phyloP scores from a whole-genome alignment of 2,329 filamentous ascomycete genomes.

The Furcasterigmium sp. region DNA sequence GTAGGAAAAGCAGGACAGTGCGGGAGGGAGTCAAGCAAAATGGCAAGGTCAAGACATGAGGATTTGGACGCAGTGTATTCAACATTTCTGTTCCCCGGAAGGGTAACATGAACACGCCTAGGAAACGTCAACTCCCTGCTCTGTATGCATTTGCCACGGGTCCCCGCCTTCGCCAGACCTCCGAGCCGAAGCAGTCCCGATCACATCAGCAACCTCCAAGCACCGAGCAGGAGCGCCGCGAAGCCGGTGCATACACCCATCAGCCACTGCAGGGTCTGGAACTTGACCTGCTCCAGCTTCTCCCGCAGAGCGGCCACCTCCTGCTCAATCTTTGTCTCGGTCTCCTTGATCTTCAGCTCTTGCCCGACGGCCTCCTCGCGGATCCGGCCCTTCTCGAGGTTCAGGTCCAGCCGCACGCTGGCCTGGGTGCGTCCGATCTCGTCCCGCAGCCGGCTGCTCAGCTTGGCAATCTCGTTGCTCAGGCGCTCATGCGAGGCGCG shows the following conservation, averaged over 20 bases:
- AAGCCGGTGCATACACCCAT: constrained; percentile 77
- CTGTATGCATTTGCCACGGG: too few species aligned
- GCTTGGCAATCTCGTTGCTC: constrained; percentile 90
- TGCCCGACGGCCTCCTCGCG: constrained; percentile 93
- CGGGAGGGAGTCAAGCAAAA: too few species aligned
- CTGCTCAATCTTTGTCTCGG: constrained; percentile 96
- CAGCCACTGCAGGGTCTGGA: constrained; percentile 95
- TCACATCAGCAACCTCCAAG: constrained; percentile 65
- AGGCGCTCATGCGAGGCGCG: constrained; percentile 86
- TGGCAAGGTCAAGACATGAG: too few species aligned
- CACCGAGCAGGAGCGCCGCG: constrained; percentile 62
- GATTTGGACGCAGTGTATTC: too few species aligned
- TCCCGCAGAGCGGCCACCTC: constrained; percentile 88
- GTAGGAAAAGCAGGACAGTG: too few species aligned
- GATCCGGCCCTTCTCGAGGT: constrained; percentile 94
- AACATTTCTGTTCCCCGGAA: too few species aligned
- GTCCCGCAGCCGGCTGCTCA: constrained; percentile 83
- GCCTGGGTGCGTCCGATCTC: constrained; percentile 94
- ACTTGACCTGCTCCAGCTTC: constrained; percentile 95
- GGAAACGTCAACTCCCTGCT: too few species aligned
- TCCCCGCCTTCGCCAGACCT: too few species aligned
- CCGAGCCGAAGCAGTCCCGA: too few species aligned
- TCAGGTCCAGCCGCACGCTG: constrained; percentile 85
- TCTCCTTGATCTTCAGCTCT: constrained; percentile 98
- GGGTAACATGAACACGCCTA: too few species aligned